Base-by-base conservation (phyloP, 345 rosid species). In the Arabis alpina region DNA sequence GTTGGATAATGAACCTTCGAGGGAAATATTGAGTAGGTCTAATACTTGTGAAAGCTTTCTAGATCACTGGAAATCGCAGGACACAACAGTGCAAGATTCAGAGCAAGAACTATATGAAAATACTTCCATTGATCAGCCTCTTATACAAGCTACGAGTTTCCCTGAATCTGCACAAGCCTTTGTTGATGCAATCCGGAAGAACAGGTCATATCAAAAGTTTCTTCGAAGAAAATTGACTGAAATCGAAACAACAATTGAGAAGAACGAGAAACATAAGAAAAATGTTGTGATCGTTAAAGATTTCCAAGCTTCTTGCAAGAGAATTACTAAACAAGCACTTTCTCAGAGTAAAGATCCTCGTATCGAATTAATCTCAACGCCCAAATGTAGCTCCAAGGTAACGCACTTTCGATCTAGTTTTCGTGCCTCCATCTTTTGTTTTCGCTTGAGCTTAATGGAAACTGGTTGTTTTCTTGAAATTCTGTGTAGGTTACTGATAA, bases 171-270 rank as follows among this genome's bases (percentile, higher is more conserved):
- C 89, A 14, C 85, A 81, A 66, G 47, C 76, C 50, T 82, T 90
- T 61, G 66, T 89, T 62, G 88, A 79, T 55, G 90, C 95, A 16
- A 85, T 92, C 61, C 83, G 80, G 82, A 89, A 16, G 82, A 92
- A 92, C 61, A 85, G 96, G 74, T 78, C 87, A 1, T 85, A 80
- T 54, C 94, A 92, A 82, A 83, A 61, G 78, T 81, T 92, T 50
- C 68, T 86, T 24, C 78, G 80, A 71, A 71, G 64, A 63, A 90
- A 90, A 79, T 53, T 92, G 75, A 57, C 62, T 49, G 82, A 86
- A 54, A 82, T 88, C 75, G 89, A 88, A 80, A 83, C 87, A 59
- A 88, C 84, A 66, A 83, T 88, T 40, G 88, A 88, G 88, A 87
- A 85, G 84, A 89, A 84, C 80, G 80, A 83, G 83, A 78, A 85